These are phyloP conservation scores for Ormosia emarginata DNA, from an alignment of 306 rosid species.

Conservation along the genomic window DNA sequence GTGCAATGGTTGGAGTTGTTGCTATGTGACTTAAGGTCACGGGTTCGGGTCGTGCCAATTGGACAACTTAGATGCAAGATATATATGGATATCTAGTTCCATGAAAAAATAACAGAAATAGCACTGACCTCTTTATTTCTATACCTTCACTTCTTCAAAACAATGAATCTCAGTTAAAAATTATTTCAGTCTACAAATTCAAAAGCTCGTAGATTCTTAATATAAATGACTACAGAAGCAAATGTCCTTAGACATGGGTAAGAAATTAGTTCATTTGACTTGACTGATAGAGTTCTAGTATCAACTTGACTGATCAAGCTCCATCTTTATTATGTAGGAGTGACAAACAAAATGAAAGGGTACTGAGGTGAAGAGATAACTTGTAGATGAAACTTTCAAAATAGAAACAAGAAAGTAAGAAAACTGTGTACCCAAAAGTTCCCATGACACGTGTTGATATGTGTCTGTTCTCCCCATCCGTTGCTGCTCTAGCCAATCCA, in stretches of 20 bases:
- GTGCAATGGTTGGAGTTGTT: too few species aligned
- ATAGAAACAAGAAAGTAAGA: neutral
- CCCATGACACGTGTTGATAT: conserved; percentile 99
- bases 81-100: neutral
- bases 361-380: neutral
- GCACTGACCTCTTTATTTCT: neutral
- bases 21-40: too few species aligned
- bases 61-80: neutral
- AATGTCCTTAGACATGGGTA: neutral
- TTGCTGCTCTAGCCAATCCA: conserved; percentile 90
- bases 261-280: neutral
- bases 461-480: conserved; percentile 78
- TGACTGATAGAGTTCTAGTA: neutral
- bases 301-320: neutral
- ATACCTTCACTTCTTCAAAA: neutral
- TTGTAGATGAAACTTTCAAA: neutral
- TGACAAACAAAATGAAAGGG: neutral
- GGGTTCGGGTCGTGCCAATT: neutral
- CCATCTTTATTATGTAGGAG: neutral
- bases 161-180: neutral
- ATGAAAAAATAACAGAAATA: neutral
- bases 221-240: neutral
- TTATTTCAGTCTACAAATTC: neutral
- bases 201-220: neutral
- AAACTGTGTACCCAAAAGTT: conserved; percentile 76